Base-by-base conservation (phyloP, 805 yeast species). In the Kuraishia hungarica region DNA sequence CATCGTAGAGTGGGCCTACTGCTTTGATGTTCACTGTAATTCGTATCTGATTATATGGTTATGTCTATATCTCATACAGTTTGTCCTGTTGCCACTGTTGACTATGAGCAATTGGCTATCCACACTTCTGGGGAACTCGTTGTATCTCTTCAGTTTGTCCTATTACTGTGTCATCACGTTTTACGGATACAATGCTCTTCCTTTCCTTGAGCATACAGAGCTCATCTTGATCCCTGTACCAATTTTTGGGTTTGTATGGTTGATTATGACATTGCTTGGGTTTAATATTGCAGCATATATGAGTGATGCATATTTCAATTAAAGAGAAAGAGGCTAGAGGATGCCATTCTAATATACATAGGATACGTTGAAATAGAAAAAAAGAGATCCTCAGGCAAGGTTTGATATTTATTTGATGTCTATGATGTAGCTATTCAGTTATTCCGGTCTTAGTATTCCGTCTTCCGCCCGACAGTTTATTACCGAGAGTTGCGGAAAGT, bases 1-100 rank as follows among this genome's bases (percentile, higher is more conserved):
- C n/a, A 71, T 75, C 48, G 72, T 89, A 54, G 97, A 92, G 66
- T 92, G 97, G 97, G 91, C 93, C 1, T 91, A 89, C 67, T 90
- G 97, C 72, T 92, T 92, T 66, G 97, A 91, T 64, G 85, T 91
- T 26, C 97, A 92, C 70, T 89, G 97, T 73, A 92, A 92, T 68
- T 81, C 96, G n/a, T 90, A 87, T 66, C 71, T 90, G 59, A 74
- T 86, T 17, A 83, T 90, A 50, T 89, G 96, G 96, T 77, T 89
- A 54, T 69, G 80, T 53, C 73, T 90, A 43, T 88, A 90, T 67
- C 76, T 89, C 58, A 57, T 88, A 29, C 96, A 90, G 69, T 87
- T 89, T 64, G 64, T 89, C 51, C 67, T 89, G 54, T 72, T 90
- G 57, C 97, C 97, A 1, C 64, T 90, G 19, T 70, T 90, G 48